Base-by-base conservation (phyloP, 2,329 filamentous ascomycete genomes). In the Botrytis cinerea region DNA sequence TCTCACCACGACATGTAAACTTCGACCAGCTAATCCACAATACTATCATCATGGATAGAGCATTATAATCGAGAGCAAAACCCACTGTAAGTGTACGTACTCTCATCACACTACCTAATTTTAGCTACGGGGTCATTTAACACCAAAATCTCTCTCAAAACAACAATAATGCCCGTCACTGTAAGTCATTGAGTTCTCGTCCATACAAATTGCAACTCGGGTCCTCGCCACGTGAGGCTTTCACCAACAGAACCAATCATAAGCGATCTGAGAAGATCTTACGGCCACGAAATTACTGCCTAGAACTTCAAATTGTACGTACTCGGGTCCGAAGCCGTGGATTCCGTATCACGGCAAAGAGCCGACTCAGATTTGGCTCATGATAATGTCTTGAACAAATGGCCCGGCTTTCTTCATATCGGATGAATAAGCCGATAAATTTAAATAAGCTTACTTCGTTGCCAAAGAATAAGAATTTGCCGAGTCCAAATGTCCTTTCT, bases 261-360 rank as follows among this genome's bases (percentile, higher is more conserved):
- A 40, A 4, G 64, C 46, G 46, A 18, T 28, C 64, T 43, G 12
- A 18, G 14, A 38, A 25, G 32, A 28, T 40, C 20, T n/a, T 51
- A 38, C 45, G 35, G 32, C 22, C 64, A 43, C 64, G 40, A 54
- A 28, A 54, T 2, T 28, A 68, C 22, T 22, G 64, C 46, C 64
- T 14, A 51, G 64, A 68, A 68, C 35, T 28, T 25, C 46, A 40
- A 28, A 38, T 25, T 54, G 25, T 32, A 45, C 12, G 14, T 68
- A 68, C 64, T 68, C 64, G 46, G 46, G 64, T 68, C 64, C 64
- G 2, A 67, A 54, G 22, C 64, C 63, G 63, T 38, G 32, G 14
- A 51, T 38, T 38, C 63, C 63, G 45, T n/a, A 20, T 9, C 45
- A 51, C 14, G 22, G 22, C 32, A n/a, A 14, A 51, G 45, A 66